Base-by-base conservation (phyloP, 2,329 filamentous ascomycete genomes). In the Fusarium chlamydosporum region DNA sequence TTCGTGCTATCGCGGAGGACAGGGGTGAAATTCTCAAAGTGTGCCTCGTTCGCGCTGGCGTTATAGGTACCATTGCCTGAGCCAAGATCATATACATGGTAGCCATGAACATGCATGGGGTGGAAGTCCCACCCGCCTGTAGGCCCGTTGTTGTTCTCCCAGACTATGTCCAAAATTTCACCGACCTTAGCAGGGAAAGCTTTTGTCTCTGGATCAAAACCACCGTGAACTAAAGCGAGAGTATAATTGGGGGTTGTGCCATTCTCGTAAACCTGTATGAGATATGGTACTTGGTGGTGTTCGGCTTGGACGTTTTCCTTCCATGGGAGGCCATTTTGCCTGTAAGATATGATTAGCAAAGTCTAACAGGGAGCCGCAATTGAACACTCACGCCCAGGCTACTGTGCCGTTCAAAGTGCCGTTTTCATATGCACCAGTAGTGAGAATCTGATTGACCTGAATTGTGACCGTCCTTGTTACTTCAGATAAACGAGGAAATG, bases 91-190 rank as follows among this genome's bases (percentile, higher is more conserved):
- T 68, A 69, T 2, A 52, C 18, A 3, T 69, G 67, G 5, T 70
- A 42, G 2, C 67, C 67, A 6, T 69, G 67, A 6, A 63, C 37
- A 7, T 69, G 67, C 66, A 69, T 70, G 0, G 67, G 67, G 3
- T 69, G 67, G 7, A 53, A 67, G 9, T 69, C 67, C 8, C 75
- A 67, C 2, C 77, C 73, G 5, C 82, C 77, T 13, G 72, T 75
- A 13, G 41, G 65, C 0, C 55, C 75, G 35, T 75, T 73, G 72
- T 78, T 83, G 68, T 82, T 84, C 42, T 81, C 76, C 68, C 83
- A 79, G 7, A 88, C 82, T 20, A 86, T 84, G 56, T 87, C 85
- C 5, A 88, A 74, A 1, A 87, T 83, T 71, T 90, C 87, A 27
- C 86, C 87, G 3, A 88, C 72, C 42, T 81, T 79, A 1, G 84